phyloP scores from a whole-genome alignment of 345 rosid genomes.

The Euclidium syriacum region DNA sequence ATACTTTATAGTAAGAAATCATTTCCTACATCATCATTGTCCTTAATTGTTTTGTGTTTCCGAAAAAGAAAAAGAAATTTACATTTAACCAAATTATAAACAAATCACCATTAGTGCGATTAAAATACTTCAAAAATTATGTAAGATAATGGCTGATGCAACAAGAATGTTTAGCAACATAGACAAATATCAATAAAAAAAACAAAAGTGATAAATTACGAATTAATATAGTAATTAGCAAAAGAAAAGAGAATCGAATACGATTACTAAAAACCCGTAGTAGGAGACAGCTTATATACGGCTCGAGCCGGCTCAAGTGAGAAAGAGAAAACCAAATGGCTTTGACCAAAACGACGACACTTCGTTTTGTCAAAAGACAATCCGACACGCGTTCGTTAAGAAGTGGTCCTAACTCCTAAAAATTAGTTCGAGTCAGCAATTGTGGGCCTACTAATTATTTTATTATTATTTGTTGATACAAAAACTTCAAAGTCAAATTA shows the following conservation, averaged over 20 bases:
- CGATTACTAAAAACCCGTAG: background rate
- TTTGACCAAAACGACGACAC: conserved; percentile 5
- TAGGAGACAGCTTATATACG: conserved; percentile 20
- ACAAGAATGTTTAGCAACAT: background rate
- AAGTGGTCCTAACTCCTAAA: background rate
- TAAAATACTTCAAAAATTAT: background rate
- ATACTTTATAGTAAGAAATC: background rate
- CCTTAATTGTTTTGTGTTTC: background rate
- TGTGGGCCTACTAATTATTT: background rate
- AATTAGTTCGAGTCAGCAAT: background rate
- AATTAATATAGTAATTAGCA: background rate
- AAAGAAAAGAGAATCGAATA: background rate
- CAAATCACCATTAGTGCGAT: conserved; percentile 3
- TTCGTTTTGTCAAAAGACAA: background rate
- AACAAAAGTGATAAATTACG: background rate
- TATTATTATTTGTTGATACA: no score
- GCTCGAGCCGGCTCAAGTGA: conserved; percentile 17
- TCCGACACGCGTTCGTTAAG: background rate
- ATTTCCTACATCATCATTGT: conserved; percentile 8
- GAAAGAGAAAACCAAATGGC: background rate
- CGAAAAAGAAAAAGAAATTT: background rate
- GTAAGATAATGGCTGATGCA: background rate
- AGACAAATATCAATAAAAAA: background rate
- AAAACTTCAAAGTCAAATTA: background rate
- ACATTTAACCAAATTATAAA: background rate